Percentiles rank a stretch among this genome's conserved stretches.
Evolutionary conservation across 768 basidiomycete species (phyloP).

Genomic region (Phylloporus sp.): DNA sequence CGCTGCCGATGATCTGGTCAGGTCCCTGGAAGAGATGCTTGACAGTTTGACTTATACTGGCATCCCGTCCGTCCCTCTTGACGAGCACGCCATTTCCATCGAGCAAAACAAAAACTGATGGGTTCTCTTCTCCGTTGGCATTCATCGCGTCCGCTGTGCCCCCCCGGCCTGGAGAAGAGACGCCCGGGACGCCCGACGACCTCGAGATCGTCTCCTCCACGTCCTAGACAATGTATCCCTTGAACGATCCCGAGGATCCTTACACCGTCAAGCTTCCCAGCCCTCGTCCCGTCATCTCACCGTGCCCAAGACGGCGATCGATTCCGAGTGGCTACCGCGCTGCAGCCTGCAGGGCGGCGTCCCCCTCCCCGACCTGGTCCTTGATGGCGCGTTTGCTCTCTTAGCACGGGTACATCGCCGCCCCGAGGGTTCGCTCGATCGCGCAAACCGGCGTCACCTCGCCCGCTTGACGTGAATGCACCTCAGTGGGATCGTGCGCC

Average conservation of each 20-base stretch:
- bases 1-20: no score
- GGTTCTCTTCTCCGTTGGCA: no score
- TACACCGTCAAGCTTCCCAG: slow-evolving; percentile 19
- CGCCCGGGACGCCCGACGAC: background rate
- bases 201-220: slow-evolving; percentile 1
- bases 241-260: slow-evolving; percentile 5
- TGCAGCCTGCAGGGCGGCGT: background rate
- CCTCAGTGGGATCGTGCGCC: no score
- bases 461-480: background rate
- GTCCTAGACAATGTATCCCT: slow-evolving; percentile 1
- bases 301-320: background rate
- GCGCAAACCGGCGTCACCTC: background rate
- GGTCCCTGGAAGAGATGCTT: no score
- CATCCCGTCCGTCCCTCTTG: no score
- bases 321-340: background rate
- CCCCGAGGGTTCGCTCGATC: background rate
- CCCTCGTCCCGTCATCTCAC: no score
- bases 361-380: slow-evolving; percentile 17
- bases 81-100: no score
- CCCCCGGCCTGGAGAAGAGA: background rate
- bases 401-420: background rate
- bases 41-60: no score
- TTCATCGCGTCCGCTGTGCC: no score
- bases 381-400: slow-evolving; percentile 23
- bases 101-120: no score